Base-by-base conservation (phyloP, 805 yeast species). In the Zygotorulaspora chibaensis region DNA sequence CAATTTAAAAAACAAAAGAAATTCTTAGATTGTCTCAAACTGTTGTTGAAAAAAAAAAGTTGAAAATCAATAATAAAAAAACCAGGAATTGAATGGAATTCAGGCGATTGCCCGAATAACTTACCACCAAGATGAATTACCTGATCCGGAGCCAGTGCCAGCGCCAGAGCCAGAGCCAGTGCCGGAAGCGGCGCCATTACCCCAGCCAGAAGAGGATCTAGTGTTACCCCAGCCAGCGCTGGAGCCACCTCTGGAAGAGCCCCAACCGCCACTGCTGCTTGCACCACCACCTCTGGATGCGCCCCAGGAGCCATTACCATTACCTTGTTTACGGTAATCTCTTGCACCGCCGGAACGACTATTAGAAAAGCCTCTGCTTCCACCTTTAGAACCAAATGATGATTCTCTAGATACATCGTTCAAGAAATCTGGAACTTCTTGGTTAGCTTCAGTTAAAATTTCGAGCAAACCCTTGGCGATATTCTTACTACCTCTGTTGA, bases 401-500 rank as follows among this genome's bases (percentile, higher is more conserved):
- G 77, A 69, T 74, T 89, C 97, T 74, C 95, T 84, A 49, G 86
- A 75, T 56, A 89, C 80, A 52, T 83, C 79, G 56, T 76, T 79
- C 69, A 93, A 78, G 76, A 93, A 93, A 51, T 78, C 79, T 55
- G 99, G 99, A 55, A 90, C 85, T 69, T 91, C 98, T 76, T 93
- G 99, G 75, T 93, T 91, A 53, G 99, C 97, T 74, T 93, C 99
- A 56, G 81, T 67, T 63, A 93, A 81, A 59, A 93, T 79, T 45
- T 87, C 96, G 63, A 88, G 70, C 68, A 93, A 74, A 53, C 89
- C 96, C 69, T 87, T 87, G 56, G 81, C 91, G 61, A 95, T 77
- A 65, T 89, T 89, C 65, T 78, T 81, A 81, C 89, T 93, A 68
- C 84, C 85, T 75, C 98, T 86, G 84, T 93, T 93, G 74, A 93